Percentiles rank a stretch among this genome's conserved stretches.
These are phyloP conservation scores for Panaeolus papilionaceus DNA, from an alignment of 768 basidiomycete species.

Conservation along the genomic window DNA sequence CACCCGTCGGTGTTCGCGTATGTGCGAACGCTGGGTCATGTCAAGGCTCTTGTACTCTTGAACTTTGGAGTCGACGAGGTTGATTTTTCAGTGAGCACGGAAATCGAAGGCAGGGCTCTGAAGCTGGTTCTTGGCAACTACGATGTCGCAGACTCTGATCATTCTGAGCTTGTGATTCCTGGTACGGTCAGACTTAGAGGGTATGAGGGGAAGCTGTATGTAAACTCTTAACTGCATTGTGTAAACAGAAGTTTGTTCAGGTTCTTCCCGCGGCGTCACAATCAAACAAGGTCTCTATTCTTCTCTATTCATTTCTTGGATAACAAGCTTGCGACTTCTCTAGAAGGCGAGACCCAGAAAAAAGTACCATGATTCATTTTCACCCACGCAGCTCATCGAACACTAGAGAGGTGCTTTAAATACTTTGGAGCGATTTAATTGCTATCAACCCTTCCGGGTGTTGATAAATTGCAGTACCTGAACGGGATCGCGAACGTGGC, in stretches of 20 bases:
- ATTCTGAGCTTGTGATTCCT: background rate
- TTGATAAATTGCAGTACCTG: conserved; percentile 10
- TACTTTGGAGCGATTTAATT: background rate
- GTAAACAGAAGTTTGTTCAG: too few relatives aligned
- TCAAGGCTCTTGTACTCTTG: conserved; percentile 50
- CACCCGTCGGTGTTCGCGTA: conserved; percentile 64
- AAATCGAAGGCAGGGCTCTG: conserved; percentile 23
- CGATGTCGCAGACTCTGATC: background rate
- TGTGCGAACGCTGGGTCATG: conserved; percentile 43
- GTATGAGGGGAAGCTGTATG: conserved; percentile 42
- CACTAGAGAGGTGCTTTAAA: background rate
- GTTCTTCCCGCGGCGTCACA: background rate
- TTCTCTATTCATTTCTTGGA: background rate
- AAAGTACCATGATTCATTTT: background rate
- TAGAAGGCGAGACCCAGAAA: too few relatives aligned
- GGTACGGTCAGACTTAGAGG: conserved; percentile 30
- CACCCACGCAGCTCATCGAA: background rate
- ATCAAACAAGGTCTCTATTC: background rate
- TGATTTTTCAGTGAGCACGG: conserved; percentile 24
- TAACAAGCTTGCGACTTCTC: too few relatives aligned
- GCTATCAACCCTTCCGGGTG: background rate
- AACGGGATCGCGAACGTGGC: background rate
- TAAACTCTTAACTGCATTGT: background rate
- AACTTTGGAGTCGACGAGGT: conserved; percentile 48
- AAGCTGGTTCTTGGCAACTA: conserved; percentile 40